Percentiles rank a stretch among this genome's conserved stretches.
These are phyloP conservation scores for Chrysosporium queenslandicum DNA, from an alignment of 2,329 filamentous ascomycete species.

Conservation along the genomic window DNA sequence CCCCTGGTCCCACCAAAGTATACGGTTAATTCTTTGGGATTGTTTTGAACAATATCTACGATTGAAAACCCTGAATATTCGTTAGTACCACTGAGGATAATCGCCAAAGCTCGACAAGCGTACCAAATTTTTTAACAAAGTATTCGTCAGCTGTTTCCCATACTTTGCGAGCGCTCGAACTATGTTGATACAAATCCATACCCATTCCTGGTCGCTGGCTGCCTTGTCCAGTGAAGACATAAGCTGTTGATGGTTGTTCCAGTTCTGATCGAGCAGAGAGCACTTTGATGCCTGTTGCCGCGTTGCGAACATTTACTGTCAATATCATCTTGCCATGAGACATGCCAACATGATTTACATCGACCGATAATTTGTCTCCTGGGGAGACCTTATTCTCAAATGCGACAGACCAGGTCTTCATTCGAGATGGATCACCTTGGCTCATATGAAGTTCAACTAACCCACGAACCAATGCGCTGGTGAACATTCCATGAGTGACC, in stretches of 20 bases:
- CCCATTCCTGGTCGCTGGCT: conserved; percentile 13
- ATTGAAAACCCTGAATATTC: conserved; percentile 60
- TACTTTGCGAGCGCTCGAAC: conserved; percentile 85
- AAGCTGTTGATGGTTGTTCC: conserved; percentile 65
- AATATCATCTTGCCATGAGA: conserved; percentile 97
- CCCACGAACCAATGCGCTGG: conserved; percentile 87
- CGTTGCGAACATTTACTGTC: conserved; percentile 92
- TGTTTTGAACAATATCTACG: conserved; percentile 98
- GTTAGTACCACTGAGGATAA: background rate
- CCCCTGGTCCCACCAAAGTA: conserved; percentile 94
- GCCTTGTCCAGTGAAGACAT: conserved; percentile 18
- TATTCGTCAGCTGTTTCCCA: conserved; percentile 98
- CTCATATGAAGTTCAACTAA: conserved; percentile 97
- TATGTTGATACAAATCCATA: conserved; percentile 59
- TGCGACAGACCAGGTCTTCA: conserved; percentile 91
- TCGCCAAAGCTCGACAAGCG: background rate
- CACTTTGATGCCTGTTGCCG: conserved; percentile 93
- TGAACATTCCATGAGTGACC: conserved; percentile 99
- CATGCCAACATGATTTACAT: conserved; percentile 95
- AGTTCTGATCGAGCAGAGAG: conserved; percentile 91
- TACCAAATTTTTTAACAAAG: conserved; percentile 92
- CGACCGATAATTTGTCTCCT: conserved; percentile 88
- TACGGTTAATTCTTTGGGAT: conserved; percentile 96
- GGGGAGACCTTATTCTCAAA: conserved; percentile 96
- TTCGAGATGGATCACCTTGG: conserved; percentile 94